Percentiles rank a stretch among this genome's conserved stretches.
Evolutionary conservation across 2,329 filamentous ascomycete genomes (phyloP).

Genomic region (Tolypocladium nubicola): DNA sequence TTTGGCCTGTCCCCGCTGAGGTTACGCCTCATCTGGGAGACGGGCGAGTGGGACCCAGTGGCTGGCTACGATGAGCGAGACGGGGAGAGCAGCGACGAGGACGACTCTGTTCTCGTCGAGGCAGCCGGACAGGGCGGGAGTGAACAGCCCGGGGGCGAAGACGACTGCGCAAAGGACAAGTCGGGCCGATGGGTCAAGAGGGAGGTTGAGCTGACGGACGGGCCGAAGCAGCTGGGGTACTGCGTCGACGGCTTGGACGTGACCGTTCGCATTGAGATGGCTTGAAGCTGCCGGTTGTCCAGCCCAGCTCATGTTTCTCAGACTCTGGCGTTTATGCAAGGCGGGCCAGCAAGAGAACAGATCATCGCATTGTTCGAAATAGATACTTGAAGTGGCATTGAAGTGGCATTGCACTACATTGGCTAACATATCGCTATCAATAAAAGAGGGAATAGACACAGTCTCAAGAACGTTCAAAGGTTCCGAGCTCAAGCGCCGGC

Average conservation of each 20-base stretch:
- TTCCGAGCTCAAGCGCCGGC: background rate
- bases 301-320: background rate
- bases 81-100: constrained; percentile 41
- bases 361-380: background rate
- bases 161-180: constrained; percentile 14
- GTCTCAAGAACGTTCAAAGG: background rate
- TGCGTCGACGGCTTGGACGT: constrained; percentile 68
- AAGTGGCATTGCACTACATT: background rate
- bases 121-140: constrained; percentile 11
- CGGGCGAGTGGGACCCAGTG: constrained; percentile 80
- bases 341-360: background rate
- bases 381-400: background rate
- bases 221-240: constrained; percentile 72
- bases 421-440: too few relatives aligned
- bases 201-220: constrained; percentile 70
- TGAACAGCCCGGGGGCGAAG: constrained; percentile 12
- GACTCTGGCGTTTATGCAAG: background rate
- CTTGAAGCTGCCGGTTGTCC: background rate
- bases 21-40: constrained; percentile 72
- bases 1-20: constrained; percentile 54
- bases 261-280: constrained; percentile 56
- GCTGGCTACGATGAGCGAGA: constrained; percentile 50
- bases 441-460: too few relatives aligned
- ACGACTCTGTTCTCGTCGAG: constrained; percentile 27
- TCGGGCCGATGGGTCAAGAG: constrained; percentile 59